Percentiles rank a stretch among this genome's conserved stretches.
Conservation (phyloP, 148 eudicot genomes). For the Cornus suecica region DNA sequence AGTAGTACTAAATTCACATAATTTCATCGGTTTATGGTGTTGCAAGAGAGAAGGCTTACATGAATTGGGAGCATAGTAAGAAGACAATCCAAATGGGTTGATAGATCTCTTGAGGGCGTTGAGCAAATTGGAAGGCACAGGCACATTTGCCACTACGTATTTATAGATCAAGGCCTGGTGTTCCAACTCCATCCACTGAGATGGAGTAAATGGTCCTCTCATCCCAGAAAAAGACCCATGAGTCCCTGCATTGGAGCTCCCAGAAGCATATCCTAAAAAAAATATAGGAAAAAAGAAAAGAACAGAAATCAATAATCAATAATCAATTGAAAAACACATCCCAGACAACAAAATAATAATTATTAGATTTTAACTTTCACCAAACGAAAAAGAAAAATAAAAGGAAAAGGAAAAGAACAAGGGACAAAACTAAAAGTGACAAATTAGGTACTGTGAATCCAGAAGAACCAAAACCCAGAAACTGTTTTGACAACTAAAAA, state of each 20-base stretch:
- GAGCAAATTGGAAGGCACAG: slow-evolving; percentile 77
- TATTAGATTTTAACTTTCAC: no score
- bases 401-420: no score
- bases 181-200: slow-evolving; percentile 89
- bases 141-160: slow-evolving; percentile 69
- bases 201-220: slow-evolving; percentile 74
- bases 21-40: no score
- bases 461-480: background rate
- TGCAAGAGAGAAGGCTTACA: slow-evolving; percentile 37
- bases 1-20: background rate
- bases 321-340: no score
- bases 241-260: slow-evolving; percentile 42
- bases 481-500: background rate
- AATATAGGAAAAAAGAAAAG: background rate
- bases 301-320: no score
- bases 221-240: slow-evolving; percentile 46
- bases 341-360: no score
- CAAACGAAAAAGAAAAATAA: no score
- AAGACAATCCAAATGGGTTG: slow-evolving; percentile 45
- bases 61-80: slow-evolving; percentile 62
- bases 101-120: slow-evolving; percentile 60
- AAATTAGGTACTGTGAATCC: slow-evolving; percentile 17
- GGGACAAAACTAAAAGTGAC: background rate
- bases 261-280: slow-evolving; percentile 40
- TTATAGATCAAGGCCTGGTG: slow-evolving; percentile 89